Evolutionary conservation across 2,329 filamentous ascomycete species (phyloP), one percentile per base, ranked within the genome.

Genomic region (Torrubiella hemipterigena): DNA sequence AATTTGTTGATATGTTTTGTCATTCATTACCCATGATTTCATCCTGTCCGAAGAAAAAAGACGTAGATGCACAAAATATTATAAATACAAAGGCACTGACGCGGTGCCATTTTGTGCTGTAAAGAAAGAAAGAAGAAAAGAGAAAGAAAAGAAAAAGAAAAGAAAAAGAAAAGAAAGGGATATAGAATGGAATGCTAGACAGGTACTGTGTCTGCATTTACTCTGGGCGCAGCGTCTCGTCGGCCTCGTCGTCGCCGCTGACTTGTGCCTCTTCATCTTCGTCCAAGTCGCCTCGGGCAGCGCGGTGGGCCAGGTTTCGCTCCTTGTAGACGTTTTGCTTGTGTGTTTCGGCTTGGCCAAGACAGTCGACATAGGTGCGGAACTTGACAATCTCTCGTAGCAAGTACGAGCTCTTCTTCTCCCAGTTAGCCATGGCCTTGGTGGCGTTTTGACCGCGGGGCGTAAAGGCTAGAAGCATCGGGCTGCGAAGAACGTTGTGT

Each of bases 341-440:
- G 33, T 75, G 67, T 19, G 52, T 58, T 43, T 81, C 73, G 1
- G 87, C 87, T 22, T 73, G 71, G 35, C 76, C 67, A 30, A 98
- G 61, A 20, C 76, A 78, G 52, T 96, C 91, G 43, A 95, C 87
- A 49, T 96, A 98, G 0, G 87, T 96, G 37, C 81, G 69, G 59
- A 94, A 96, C 56, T 96, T 96, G 55, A 96, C 86, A 52, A 93
- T 95, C 60, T 98, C 91, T 21, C 83, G 69, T 10, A 96, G 67
- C 24, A 98, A 61, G 51, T 96, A 94, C 18, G 83, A 79, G 34
- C 84, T 93, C 62, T 96, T 96, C 49, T 81, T 77, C 63, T 98
- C 87, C 89, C 91, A 98, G 55, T 98, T 98, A 14, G 78, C 69
- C 81, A 96, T 89, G 12, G 89, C 85, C 55, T 81, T 87, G 39